Evolutionary conservation across 2,329 filamentous ascomycete genomes (phyloP).

Genomic region (Plenodomus biglobosus): DNA sequence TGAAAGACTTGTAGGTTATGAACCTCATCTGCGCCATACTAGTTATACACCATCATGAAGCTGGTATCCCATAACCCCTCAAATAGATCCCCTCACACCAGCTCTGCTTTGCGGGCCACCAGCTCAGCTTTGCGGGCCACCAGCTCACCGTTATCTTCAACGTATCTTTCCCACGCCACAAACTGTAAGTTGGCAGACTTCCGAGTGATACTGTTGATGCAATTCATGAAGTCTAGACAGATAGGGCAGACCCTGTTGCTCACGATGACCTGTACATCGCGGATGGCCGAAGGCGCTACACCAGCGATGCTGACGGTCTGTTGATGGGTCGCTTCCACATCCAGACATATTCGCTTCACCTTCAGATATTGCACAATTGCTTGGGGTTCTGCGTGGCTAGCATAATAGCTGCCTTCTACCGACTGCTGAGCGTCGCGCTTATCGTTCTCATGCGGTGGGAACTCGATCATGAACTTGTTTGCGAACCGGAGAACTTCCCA

Average conservation of each 20-base stretch:
- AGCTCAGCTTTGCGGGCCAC: neutral
- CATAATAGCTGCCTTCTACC: neutral
- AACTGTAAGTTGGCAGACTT: neutral
- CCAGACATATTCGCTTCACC: neutral
- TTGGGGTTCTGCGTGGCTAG: neutral
- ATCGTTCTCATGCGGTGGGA: neutral
- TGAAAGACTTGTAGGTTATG: too few relatives aligned
- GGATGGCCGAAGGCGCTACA: neutral
- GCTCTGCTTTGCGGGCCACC: neutral
- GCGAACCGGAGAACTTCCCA: neutral
- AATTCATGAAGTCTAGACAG: neutral
- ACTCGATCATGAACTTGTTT: neutral
- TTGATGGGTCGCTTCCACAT: neutral
- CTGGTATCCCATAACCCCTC: neutral
- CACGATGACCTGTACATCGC: neutral
- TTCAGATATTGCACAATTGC: neutral
- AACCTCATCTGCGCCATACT: too few relatives aligned
- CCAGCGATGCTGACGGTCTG: too few relatives aligned
- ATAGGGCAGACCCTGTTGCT: neutral
- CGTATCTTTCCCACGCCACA: neutral
- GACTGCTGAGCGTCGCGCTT: neutral
- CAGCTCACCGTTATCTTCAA: neutral
- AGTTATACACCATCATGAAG: neutral
- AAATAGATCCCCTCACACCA: neutral
- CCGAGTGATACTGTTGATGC: neutral